Percentiles rank a stretch among this genome's conserved stretches.
Conservation (phyloP, 306 rosid species). For the Malus sieversii region DNA sequence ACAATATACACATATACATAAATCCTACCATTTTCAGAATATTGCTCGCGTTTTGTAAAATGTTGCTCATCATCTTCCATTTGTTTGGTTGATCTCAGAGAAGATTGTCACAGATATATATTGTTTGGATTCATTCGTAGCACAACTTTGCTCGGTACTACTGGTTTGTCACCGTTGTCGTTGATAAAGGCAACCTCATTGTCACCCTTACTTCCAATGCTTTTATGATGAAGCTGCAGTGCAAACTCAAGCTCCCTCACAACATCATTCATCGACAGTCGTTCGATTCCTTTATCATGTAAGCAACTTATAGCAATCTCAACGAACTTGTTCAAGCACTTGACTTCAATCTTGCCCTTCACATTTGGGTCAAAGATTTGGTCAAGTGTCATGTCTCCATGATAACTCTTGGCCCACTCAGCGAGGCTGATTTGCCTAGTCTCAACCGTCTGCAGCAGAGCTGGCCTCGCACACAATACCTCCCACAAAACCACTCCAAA, state of each 20-base stretch:
- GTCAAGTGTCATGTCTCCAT: background rate
- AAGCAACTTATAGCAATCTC: constrained; percentile 36
- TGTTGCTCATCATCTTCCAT: background rate
- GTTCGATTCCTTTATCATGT: constrained; percentile 28
- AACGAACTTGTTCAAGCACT: background rate
- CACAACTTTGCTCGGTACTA: background rate
- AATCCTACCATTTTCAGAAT: no score
- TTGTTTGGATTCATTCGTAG: background rate
- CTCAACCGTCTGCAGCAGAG: background rate
- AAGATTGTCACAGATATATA: background rate
- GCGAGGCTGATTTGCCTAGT: background rate
- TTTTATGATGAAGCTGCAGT: constrained; percentile 21
- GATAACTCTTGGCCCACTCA: background rate
- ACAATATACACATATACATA: no score
- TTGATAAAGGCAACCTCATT: background rate
- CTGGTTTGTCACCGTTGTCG: no score
- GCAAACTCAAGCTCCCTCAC: constrained; percentile 29
- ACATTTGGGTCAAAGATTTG: background rate
- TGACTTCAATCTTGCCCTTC: background rate
- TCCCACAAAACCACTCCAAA: background rate
- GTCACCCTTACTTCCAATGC: background rate
- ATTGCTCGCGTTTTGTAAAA: background rate
- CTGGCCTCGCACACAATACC: background rate
- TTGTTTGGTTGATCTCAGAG: background rate
- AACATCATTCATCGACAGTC: constrained; percentile 45